phyloP scores from a whole-genome alignment of 2,329 filamentous ascomycete genomes.

The Aspergillus niger region DNA sequence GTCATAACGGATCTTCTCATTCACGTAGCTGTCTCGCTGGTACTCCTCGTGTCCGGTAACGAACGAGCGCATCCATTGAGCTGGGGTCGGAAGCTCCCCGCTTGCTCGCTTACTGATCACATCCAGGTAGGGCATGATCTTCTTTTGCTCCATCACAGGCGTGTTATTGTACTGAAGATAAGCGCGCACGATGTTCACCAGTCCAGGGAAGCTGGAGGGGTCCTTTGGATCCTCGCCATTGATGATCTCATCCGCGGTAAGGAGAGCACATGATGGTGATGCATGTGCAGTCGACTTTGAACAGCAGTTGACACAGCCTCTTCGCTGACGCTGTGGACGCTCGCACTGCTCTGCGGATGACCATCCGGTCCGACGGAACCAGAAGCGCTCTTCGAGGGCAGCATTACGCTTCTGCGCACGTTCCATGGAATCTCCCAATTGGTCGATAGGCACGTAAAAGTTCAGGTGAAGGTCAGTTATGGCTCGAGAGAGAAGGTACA shows the following conservation, averaged over 20 bases:
- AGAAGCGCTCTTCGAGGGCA: slow-evolving; percentile 74
- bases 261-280: slow-evolving; percentile 4
- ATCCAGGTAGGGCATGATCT: slow-evolving; percentile 12
- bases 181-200: slow-evolving; percentile 15
- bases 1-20: slow-evolving; percentile 19
- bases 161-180: slow-evolving; percentile 15
- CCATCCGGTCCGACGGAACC: slow-evolving; percentile 82
- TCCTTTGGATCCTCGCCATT: slow-evolving; percentile 12
- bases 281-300: background rate
- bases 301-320: background rate
- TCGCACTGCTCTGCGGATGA: slow-evolving; percentile 38
- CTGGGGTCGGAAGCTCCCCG: slow-evolving; percentile 17
- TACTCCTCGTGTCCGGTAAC: slow-evolving; percentile 16
- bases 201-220: slow-evolving; percentile 12
- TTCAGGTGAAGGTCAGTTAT: slow-evolving; percentile 86
- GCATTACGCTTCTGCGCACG: slow-evolving; percentile 78
- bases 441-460: slow-evolving; percentile 82
- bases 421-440: slow-evolving; percentile 88
- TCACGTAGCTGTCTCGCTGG: slow-evolving; percentile 15
- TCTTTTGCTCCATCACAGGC: background rate
- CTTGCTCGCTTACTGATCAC: slow-evolving; percentile 16
- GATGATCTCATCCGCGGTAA: slow-evolving; percentile 18
- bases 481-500: slow-evolving; percentile 82
- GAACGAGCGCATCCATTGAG: slow-evolving; percentile 20
- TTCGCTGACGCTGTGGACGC: background rate